Percentiles rank a stretch among this genome's conserved stretches.
phyloP scores from a whole-genome alignment of 768 basidiomycete species.

The Lenzites betulinus region DNA sequence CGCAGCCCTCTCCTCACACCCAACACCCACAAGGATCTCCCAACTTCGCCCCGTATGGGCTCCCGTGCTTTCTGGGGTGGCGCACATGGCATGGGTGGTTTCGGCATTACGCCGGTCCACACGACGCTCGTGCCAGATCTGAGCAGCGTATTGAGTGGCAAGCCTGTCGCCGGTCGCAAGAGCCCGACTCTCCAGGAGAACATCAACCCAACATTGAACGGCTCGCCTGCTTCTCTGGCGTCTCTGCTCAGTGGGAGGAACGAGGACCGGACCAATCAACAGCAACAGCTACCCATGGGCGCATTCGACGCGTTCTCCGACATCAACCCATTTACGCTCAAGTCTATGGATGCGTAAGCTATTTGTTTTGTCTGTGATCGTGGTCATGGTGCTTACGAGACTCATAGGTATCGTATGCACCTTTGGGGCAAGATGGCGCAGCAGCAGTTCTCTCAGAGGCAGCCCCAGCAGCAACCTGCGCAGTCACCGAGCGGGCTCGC shows the following conservation, averaged over 20 bases:
- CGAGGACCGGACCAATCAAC: slow-evolving; percentile 29
- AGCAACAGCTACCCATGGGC: slow-evolving; percentile 33
- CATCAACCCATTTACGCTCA: slow-evolving; percentile 82
- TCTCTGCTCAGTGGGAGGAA: slow-evolving; percentile 35
- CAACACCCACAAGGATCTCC: slow-evolving; percentile 79
- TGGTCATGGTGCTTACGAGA: background rate
- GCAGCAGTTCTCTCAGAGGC: slow-evolving; percentile 54
- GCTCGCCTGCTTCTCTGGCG: slow-evolving; percentile 34
- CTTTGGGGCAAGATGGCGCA: slow-evolving; percentile 90
- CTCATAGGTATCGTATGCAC: slow-evolving; percentile 76
- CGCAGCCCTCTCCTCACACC: slow-evolving; percentile 49
- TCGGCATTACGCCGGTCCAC: slow-evolving; percentile 80
- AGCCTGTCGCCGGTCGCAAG: slow-evolving; percentile 30
- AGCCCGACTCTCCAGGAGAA: slow-evolving; percentile 62
- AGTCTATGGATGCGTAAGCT: slow-evolving; percentile 77
- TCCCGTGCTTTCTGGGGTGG: slow-evolving; percentile 83
- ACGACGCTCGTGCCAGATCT: slow-evolving; percentile 77
- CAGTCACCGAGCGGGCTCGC: slow-evolving; percentile 32
- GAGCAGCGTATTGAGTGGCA: slow-evolving; percentile 35
- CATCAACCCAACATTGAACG: slow-evolving; percentile 74
- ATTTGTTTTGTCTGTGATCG: background rate
- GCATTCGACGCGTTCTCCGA: slow-evolving; percentile 82
- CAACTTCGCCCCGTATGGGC: slow-evolving; percentile 58
- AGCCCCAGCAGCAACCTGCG: slow-evolving; percentile 22
- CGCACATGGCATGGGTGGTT: slow-evolving; percentile 42